phyloP scores from a whole-genome alignment of 1,139 yeast genomes.

The Taphrina betulina region DNA sequence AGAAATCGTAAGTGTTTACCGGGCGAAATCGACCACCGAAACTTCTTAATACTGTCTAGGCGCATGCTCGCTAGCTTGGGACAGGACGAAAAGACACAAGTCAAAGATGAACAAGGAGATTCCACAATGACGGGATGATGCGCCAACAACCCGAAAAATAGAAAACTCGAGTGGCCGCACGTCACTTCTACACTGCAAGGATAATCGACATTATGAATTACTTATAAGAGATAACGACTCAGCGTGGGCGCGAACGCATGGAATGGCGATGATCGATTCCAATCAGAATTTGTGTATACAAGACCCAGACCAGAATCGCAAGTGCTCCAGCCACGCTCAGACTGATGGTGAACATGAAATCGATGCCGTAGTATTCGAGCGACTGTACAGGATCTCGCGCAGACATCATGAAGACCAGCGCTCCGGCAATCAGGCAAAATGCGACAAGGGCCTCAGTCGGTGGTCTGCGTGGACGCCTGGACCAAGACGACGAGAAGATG shows the following conservation, averaged over 20 bases:
- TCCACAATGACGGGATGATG: not conserved
- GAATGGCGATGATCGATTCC: not conserved
- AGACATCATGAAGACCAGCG: constrained; percentile 86
- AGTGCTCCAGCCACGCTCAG: constrained; percentile 63
- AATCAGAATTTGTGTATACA: not conserved
- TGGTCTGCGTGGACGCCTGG: constrained; percentile 62
- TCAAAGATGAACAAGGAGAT: not conserved
- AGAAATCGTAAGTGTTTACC: not conserved
- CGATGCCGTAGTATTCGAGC: constrained; percentile 79
- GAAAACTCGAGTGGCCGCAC: too few relatives aligned
- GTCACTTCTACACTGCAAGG: too few relatives aligned
- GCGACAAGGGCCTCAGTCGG: constrained; percentile 77
- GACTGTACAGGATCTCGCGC: constrained; percentile 81
- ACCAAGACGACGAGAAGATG: constrained; percentile 54
- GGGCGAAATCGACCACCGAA: not conserved
- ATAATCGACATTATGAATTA: too few relatives aligned
- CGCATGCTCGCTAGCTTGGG: not conserved
- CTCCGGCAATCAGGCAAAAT: constrained; percentile 82
- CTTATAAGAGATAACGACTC: too few relatives aligned
- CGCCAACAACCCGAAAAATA: too few relatives aligned
- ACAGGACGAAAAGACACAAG: not conserved
- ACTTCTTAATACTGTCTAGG: not conserved
- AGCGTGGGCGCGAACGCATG: too few relatives aligned
- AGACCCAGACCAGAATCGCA: constrained; percentile 20
- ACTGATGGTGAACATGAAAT: constrained; percentile 87